Conservation (phyloP, 495 filamentous ascomycete genomes). For the Penicillium malachiteum region DNA sequence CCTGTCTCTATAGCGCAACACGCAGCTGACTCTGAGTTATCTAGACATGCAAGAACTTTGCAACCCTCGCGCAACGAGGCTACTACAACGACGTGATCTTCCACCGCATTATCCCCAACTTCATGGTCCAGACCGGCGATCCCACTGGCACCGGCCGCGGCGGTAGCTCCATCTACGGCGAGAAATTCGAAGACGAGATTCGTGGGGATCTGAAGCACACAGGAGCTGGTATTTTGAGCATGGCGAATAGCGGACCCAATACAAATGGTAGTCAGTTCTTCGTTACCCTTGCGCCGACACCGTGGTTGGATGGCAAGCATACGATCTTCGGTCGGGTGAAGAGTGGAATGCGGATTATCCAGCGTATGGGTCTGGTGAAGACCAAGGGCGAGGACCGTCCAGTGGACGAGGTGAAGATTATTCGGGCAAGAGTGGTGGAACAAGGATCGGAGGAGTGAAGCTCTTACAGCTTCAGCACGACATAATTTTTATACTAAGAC, state of each 20-base stretch:
- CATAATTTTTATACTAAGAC: background rate
- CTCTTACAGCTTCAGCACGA: background rate
- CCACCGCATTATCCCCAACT: conserved; percentile 93
- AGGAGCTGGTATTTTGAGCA: conserved; percentile 87
- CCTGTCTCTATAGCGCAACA: background rate
- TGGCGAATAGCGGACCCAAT: conserved; percentile 94
- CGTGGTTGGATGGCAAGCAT: conserved; percentile 97
- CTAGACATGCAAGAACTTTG: conserved; percentile 85
- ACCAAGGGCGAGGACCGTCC: conserved; percentile 80
- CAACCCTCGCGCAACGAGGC: conserved; percentile 69
- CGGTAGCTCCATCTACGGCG: conserved; percentile 86
- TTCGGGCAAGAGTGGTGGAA: conserved; percentile 65
- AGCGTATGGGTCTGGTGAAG: conserved; percentile 88
- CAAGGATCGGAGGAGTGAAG: conserved; percentile 46
- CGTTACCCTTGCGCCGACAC: conserved; percentile 90
- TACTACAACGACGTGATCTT: conserved; percentile 87
- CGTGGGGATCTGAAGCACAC: conserved; percentile 77
- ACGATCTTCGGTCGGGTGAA: conserved; percentile 96
- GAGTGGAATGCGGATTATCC: conserved; percentile 76
- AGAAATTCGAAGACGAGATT: conserved; percentile 95
- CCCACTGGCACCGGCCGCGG: conserved; percentile 94
- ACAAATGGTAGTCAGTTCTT: conserved; percentile 91
- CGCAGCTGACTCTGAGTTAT: conserved; percentile 19
- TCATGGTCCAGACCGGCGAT: conserved; percentile 97
- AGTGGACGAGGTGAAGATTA: conserved; percentile 78